Evolutionary conservation across 2,329 filamentous ascomycete genomes (phyloP), one percentile per base, ranked within the genome.

Genomic region (Colletotrichum caudatum): DNA sequence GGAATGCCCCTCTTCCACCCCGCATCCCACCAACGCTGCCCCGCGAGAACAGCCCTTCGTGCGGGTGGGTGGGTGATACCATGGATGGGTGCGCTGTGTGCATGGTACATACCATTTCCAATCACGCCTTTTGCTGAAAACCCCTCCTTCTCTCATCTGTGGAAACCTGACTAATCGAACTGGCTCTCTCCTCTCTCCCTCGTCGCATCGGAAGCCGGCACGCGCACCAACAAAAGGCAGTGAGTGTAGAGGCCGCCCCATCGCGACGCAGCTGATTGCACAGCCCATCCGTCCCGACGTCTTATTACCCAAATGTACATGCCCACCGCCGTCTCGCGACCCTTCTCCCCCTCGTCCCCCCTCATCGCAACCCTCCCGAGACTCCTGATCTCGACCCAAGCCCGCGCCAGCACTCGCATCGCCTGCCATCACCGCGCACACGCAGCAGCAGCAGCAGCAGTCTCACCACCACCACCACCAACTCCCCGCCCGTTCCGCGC

Each of bases 321-420:
- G 16, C 35, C 53, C 50, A 16, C 18, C 61, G 56, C 2, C 16
- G 8, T 23, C 54, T 16, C 20, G 37, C 60, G 39, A 53, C 23
- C 18, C n/a, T 14, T 46, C 11, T n/a, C 48, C 5, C 9, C 7
- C 11, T n/a, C 48, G 5, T 14, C 7, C 12, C 8, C 29, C 6
- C 4, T 44, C 11, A n/a, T 44, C 67, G 23, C 44, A 65, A 63
- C n/a, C 46, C 61, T 59, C 20, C 44, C 66, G 12, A 58, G 60
- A 51, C 59, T 35, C 20, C 8, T 68, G 26, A 14, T 29, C 20
- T 11, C 51, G n/a, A 46, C 44, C 20, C 44, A 46, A 46, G 44
- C 44, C 44, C 44, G 16, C 44, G 12, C 33, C n/a, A 9, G 37
- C 41, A 11, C 65, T 26, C 41, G 23, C 54, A 50, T 51, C 23